Percentiles rank a stretch among this genome's conserved stretches.
Conservation (phyloP, 2,329 filamentous ascomycete genomes). For the Penicillium thymicola region DNA sequence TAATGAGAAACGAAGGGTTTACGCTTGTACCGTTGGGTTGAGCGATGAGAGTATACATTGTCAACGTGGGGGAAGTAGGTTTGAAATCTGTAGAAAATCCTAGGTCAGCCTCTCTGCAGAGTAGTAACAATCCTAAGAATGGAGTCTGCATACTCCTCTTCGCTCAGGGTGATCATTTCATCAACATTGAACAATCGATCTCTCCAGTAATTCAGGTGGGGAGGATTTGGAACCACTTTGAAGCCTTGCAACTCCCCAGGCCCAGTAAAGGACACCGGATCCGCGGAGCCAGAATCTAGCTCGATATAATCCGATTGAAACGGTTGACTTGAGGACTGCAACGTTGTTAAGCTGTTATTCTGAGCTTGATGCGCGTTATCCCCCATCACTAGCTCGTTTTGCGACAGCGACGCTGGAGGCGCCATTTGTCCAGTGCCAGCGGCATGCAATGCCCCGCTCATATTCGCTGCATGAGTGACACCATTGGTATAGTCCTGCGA, state of each 20-base stretch:
- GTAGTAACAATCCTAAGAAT: slow-evolving; percentile 2
- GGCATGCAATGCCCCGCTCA: background rate
- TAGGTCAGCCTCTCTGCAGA: background rate
- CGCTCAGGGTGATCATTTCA: slow-evolving; percentile 66
- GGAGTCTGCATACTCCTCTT: slow-evolving; percentile 62
- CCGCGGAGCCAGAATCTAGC: slow-evolving; percentile 8
- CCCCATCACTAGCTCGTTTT: slow-evolving; percentile 9
- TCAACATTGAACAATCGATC: slow-evolving; percentile 72
- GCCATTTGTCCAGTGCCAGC: background rate
- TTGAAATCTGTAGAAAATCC: slow-evolving; percentile 56
- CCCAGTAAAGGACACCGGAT: slow-evolving; percentile 23
- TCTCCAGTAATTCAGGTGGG: slow-evolving; percentile 66
- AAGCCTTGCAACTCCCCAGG: slow-evolving; percentile 29
- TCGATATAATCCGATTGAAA: slow-evolving; percentile 20
- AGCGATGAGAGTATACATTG: slow-evolving; percentile 80
- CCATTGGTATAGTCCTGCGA: slow-evolving; percentile 1
- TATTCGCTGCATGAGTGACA: background rate
- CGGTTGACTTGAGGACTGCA: slow-evolving; percentile 17
- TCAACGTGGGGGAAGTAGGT: slow-evolving; percentile 81
- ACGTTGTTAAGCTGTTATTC: slow-evolving; percentile 20
- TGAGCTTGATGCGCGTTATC: slow-evolving; percentile 10
- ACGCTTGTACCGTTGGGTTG: slow-evolving; percentile 75
- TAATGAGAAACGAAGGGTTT: slow-evolving; percentile 81
- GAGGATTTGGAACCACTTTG: slow-evolving; percentile 63
- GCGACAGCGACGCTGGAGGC: background rate